Evolutionary conservation across 202 grass and related monocot species (phyloP).

Genomic region (Brachypodium distachyon): DNA sequence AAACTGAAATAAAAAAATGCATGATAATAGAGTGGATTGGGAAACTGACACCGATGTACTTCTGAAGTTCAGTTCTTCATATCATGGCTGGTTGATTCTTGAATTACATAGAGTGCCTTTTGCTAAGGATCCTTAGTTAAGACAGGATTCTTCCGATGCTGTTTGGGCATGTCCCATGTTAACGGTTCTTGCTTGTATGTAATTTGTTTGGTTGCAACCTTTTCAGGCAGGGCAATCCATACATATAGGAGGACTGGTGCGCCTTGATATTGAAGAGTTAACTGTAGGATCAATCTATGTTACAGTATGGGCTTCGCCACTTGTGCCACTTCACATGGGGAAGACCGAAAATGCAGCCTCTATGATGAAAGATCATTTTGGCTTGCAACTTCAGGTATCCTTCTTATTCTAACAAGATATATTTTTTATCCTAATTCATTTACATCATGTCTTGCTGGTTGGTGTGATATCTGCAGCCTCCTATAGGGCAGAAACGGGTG

Average conservation of each 20-base stretch:
- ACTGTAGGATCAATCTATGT: constrained; percentile 57
- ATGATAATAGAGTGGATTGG: not conserved
- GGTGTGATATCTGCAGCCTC: constrained; percentile 51
- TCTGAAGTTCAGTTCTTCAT: not conserved
- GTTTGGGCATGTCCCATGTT: not conserved
- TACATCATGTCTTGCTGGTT: not conserved
- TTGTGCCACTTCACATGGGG: constrained; percentile 89
- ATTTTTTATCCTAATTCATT: not conserved
- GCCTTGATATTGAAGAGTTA: constrained; percentile 63
- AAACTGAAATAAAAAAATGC: not conserved
- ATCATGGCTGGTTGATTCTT: not conserved
- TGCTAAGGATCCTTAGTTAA: not conserved
- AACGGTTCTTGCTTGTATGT: not conserved
- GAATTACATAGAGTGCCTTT: not conserved
- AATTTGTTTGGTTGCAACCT: not conserved
- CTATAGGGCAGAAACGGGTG: constrained; percentile 46
- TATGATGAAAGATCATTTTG: constrained; percentile 62
- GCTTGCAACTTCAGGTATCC: constrained; percentile 66
- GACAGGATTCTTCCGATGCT: not conserved
- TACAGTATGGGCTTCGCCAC: constrained; percentile 81
- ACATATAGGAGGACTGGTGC: constrained; percentile 68
- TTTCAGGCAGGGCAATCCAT: constrained; percentile 61
- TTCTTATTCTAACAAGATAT: not conserved
- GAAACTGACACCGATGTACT: not conserved
- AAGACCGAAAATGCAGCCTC: constrained; percentile 55